Evolutionary conservation across 306 rosid species (phyloP).

Genomic region (Malus sylvestris): DNA sequence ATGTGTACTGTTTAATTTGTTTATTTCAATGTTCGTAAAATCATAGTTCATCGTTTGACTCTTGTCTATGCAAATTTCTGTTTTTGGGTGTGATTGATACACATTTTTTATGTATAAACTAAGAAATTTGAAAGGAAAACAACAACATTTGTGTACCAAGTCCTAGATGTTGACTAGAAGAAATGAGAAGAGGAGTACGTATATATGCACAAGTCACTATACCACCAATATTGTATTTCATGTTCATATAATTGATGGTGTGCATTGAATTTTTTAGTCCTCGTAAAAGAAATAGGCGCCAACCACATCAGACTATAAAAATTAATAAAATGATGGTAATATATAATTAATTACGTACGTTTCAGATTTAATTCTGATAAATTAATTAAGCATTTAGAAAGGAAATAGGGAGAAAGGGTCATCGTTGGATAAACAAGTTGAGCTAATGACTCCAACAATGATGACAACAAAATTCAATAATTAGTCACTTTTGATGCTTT

Average conservation of each 20-base stretch:
- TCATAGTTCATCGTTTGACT: not conserved
- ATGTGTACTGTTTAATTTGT: not conserved
- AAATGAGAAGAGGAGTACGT: not conserved
- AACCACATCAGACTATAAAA: constrained; percentile 11
- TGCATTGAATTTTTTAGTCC: not conserved
- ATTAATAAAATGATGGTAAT: not conserved
- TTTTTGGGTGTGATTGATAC: not conserved
- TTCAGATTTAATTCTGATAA: too few species aligned
- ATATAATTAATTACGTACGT: too few species aligned
- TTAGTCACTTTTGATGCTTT: not conserved
- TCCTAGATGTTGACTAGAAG: not conserved
- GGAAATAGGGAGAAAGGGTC: not conserved
- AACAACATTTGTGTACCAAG: not conserved
- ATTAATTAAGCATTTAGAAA: not conserved
- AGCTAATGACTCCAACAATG: not conserved
- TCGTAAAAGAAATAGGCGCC: constrained; percentile 7
- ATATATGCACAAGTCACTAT: not conserved
- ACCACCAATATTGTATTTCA: not conserved
- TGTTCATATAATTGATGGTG: not conserved
- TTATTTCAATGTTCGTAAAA: not conserved
- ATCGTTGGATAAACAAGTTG: not conserved
- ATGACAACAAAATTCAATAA: not conserved
- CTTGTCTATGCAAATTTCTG: too few species aligned
- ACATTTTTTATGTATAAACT: too few species aligned
- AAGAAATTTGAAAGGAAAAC: not conserved